Conservation (phyloP, 148 eudicot genomes). For the Hydrangea macrophylla region DNA sequence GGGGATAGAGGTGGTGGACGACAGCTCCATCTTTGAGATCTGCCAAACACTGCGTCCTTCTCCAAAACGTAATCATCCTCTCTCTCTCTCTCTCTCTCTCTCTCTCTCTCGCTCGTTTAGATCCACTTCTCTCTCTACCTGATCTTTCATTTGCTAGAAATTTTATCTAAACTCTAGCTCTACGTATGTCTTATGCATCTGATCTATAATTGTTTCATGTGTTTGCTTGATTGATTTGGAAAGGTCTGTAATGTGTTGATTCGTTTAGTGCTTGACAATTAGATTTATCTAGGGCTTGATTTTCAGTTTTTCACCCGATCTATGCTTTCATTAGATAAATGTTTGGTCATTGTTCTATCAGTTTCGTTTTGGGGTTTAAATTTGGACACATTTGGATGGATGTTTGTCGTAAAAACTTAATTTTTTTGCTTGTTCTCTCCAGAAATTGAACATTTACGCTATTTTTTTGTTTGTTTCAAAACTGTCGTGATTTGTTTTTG, state of each 20-base stretch:
- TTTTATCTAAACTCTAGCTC: background rate
- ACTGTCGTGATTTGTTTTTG: background rate
- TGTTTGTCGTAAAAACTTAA: too few relatives aligned
- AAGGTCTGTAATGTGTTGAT: background rate
- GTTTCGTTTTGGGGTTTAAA: too few relatives aligned
- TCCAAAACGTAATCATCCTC: background rate
- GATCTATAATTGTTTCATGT: background rate
- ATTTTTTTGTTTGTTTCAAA: too few relatives aligned
- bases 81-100: too few relatives aligned
- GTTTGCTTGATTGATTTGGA: background rate
- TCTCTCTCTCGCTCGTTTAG: too few relatives aligned
- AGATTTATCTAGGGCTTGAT: background rate
- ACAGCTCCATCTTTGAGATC: constrained; percentile 6
- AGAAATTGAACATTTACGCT: too few relatives aligned
- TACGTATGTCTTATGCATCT: background rate
- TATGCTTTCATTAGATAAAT: background rate
- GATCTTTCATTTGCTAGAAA: too few relatives aligned
- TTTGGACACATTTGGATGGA: too few relatives aligned
- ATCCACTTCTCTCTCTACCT: too few relatives aligned
- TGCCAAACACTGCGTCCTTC: background rate
- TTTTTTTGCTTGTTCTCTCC: too few relatives aligned
- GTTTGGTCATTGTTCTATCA: background rate
- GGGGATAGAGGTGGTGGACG: constrained; percentile 5
- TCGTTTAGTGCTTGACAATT: background rate
- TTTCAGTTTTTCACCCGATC: background rate